Conservation (phyloP, 768 basidiomycete genomes). For the Podaxis sp. region DNA sequence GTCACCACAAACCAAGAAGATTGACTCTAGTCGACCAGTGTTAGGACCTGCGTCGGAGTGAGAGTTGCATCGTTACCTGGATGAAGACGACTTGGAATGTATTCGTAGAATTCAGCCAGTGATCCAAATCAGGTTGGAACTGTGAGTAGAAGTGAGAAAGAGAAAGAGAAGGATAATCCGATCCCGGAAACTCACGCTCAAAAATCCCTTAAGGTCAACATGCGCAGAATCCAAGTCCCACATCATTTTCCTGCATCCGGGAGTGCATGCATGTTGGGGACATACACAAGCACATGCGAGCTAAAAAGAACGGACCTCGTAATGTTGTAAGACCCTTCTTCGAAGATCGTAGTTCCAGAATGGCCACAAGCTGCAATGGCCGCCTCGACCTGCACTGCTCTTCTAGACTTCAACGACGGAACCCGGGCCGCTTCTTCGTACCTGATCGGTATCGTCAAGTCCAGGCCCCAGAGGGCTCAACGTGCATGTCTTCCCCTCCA, state of each 20-base stretch:
- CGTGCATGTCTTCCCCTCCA: slow-evolving; percentile 19
- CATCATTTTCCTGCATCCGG: slow-evolving; percentile 40
- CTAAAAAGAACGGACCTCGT: slow-evolving; percentile 33
- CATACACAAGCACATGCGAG: neutral
- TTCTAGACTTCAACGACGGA: neutral
- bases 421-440: slow-evolving; percentile 11
- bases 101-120: slow-evolving; percentile 49
- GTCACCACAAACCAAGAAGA: slow-evolving; percentile 64
- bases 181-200: slow-evolving; percentile 30
- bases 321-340: slow-evolving; percentile 43
- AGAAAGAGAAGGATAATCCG: neutral
- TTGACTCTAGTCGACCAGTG: slow-evolving; percentile 36
- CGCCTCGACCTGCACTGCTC: slow-evolving; percentile 33
- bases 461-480: slow-evolving; percentile 32
- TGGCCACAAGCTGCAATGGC: slow-evolving; percentile 48
- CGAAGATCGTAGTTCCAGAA: slow-evolving; percentile 40
- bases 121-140: slow-evolving; percentile 52
- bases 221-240: slow-evolving; percentile 42
- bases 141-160: slow-evolving; percentile 17
- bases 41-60: neutral
- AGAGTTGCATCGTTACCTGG: slow-evolving; percentile 32
- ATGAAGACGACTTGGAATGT: slow-evolving; percentile 62
- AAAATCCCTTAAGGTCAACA: slow-evolving; percentile 41
- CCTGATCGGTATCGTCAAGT: slow-evolving; percentile 36
- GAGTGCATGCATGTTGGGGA: neutral